Evolutionary conservation across 2,329 filamentous ascomycete genomes (phyloP).

Genomic region (Diplodia intermedia): DNA sequence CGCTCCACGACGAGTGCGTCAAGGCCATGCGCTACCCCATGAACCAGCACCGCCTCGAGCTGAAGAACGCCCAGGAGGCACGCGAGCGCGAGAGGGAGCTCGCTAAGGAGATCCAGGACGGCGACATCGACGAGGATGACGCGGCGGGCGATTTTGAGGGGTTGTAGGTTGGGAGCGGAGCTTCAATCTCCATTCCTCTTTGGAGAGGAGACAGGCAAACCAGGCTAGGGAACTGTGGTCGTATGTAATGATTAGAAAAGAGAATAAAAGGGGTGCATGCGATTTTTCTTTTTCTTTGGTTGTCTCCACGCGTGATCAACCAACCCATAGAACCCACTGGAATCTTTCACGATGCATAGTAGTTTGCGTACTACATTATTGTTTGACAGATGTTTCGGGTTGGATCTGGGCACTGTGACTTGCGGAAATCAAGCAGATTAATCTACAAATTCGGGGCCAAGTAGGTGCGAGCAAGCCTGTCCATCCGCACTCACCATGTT

Average conservation of each 20-base stretch:
- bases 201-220: not conserved
- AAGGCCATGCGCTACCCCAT: slow-evolving; percentile 99
- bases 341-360: not conserved
- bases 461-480: too few species aligned
- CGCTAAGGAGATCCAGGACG: slow-evolving; percentile 98
- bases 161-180: slow-evolving; percentile 67
- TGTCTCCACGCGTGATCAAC: not conserved
- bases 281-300: not conserved
- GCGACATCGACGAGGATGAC: slow-evolving; percentile 95
- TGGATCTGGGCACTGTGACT: too few species aligned
- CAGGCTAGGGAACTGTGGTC: not conserved
- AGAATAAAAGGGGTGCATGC: not conserved
- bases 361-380: too few species aligned
- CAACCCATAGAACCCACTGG: not conserved
- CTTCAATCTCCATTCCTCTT: too few species aligned
- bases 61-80: slow-evolving; percentile 99
- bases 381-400: too few species aligned
- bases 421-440: too few species aligned
- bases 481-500: too few species aligned
- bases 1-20: slow-evolving; percentile 95
- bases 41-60: slow-evolving; percentile 96
- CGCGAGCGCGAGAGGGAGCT: slow-evolving; percentile 94
- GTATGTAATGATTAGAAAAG: slow-evolving; percentile 7
- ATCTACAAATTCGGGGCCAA: too few species aligned
- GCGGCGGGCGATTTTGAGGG: slow-evolving; percentile 95